Percentiles rank a stretch among this genome's conserved stretches.
Conservation (phyloP, 768 basidiomycete species). For the Boletales sp. region DNA sequence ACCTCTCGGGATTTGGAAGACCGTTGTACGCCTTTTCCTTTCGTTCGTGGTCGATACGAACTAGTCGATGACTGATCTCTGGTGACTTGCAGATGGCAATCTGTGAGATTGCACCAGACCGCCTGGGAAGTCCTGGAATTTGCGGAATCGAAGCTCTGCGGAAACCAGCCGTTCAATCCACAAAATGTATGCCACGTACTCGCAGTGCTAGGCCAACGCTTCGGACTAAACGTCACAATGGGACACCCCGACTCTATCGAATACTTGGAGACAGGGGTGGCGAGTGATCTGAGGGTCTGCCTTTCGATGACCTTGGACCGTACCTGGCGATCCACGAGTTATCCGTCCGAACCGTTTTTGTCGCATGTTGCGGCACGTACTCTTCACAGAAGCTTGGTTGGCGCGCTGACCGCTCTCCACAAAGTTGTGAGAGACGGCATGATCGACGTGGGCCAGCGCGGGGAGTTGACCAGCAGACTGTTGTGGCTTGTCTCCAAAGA, state of each 20-base stretch:
- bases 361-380: slow-evolving; percentile 4
- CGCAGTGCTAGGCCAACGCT: neutral
- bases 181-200: neutral
- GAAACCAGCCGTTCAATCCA: neutral
- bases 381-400: neutral
- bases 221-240: neutral
- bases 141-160: neutral
- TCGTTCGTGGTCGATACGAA: neutral
- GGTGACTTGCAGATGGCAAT: too few relatives aligned
- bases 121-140: too few relatives aligned
- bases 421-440: slow-evolving; percentile 2
- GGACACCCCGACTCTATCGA: neutral
- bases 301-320: neutral
- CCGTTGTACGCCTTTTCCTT: neutral
- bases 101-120: too few relatives aligned
- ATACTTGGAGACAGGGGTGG: neutral
- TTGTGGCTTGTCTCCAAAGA: slow-evolving; percentile 1
- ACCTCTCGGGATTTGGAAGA: neutral
- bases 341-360: slow-evolving; percentile 10
- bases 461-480: neutral
- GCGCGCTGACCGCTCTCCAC: neutral
- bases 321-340: slow-evolving; percentile 3
- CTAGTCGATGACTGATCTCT: too few relatives aligned
- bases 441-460: neutral
- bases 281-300: slow-evolving; percentile 5